Evolutionary conservation across 176 grass and related monocot genomes (phyloP).

Genomic region (bread wheat (Triticum aestivum)): DNA sequence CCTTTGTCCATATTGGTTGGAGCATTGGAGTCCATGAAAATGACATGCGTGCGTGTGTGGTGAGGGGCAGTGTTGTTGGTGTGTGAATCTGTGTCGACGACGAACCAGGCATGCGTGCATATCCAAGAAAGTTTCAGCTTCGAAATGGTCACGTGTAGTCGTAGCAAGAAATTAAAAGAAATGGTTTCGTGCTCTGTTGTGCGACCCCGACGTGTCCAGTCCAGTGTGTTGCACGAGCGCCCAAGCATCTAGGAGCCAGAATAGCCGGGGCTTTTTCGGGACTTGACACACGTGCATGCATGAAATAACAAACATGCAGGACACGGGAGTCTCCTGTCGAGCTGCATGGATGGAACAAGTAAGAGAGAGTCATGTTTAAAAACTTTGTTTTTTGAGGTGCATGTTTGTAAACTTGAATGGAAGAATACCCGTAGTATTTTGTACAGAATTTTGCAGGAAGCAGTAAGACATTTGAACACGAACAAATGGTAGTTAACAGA

Average conservation of each 20-base stretch:
- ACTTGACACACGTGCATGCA: background rate
- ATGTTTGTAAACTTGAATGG: background rate
- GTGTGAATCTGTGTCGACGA: slow-evolving; percentile 17
- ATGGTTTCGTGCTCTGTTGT: background rate
- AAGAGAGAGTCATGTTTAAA: background rate
- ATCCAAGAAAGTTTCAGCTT: background rate
- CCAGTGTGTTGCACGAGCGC: slow-evolving; percentile 28
- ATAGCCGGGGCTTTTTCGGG: background rate
- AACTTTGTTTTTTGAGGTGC: too few species aligned
- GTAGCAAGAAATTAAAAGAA: background rate
- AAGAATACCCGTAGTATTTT: background rate
- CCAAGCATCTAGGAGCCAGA: slow-evolving; percentile 12
- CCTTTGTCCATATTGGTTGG: slow-evolving; percentile 3
- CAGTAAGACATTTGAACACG: background rate
- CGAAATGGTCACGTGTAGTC: background rate
- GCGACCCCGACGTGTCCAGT: slow-evolving; percentile 12
- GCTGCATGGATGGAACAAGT: background rate
- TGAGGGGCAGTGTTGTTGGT: slow-evolving; percentile 5
- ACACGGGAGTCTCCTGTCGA: background rate
- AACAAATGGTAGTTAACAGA: background rate
- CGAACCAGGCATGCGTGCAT: background rate
- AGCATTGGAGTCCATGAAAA: background rate
- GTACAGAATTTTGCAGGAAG: background rate
- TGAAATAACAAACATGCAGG: background rate
- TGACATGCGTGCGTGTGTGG: background rate